Evolutionary conservation across 2,329 filamentous ascomycete genomes (phyloP).

Genomic region (Paraconiothyrium brasiliense): DNA sequence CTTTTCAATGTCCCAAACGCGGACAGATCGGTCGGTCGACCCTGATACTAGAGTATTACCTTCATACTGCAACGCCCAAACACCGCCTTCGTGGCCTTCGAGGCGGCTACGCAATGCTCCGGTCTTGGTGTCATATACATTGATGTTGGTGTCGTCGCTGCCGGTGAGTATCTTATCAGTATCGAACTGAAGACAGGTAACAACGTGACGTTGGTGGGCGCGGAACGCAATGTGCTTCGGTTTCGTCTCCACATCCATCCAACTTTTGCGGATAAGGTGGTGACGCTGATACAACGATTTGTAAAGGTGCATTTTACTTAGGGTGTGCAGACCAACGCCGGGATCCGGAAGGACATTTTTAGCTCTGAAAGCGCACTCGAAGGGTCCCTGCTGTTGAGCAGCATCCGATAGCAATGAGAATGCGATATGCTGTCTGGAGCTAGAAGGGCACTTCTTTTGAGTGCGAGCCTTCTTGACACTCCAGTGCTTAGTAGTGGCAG

Average conservation of each 20-base stretch:
- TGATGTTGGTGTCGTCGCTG: slow-evolving; percentile 96
- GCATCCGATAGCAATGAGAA: slow-evolving; percentile 59
- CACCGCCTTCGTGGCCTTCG: slow-evolving; percentile 93
- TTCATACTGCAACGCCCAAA: slow-evolving; percentile 97
- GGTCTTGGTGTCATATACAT: slow-evolving; percentile 97
- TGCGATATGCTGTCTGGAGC: slow-evolving; percentile 52
- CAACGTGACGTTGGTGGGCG: slow-evolving; percentile 95
- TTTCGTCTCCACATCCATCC: slow-evolving; percentile 84
- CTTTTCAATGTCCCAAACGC: slow-evolving; percentile 98
- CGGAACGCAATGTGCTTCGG: slow-evolving; percentile 93
- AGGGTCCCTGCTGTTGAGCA: slow-evolving; percentile 76
- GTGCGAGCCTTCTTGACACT: slow-evolving; percentile 64
- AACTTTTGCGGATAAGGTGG: slow-evolving; percentile 87
- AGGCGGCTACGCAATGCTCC: slow-evolving; percentile 84
- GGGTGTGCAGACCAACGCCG: slow-evolving; percentile 76
- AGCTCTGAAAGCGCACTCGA: slow-evolving; percentile 87
- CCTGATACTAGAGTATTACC: slow-evolving; percentile 95
- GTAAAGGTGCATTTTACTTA: slow-evolving; percentile 89
- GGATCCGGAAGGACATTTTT: slow-evolving; percentile 83
- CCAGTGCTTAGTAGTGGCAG: slow-evolving; percentile 44
- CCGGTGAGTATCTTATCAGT: slow-evolving; percentile 98
- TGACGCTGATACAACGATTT: slow-evolving; percentile 96
- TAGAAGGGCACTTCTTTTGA: slow-evolving; percentile 58
- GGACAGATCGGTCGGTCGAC: slow-evolving; percentile 94
- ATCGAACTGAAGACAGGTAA: slow-evolving; percentile 97